Evolutionary conservation across 2,329 filamentous ascomycete species (phyloP).

Genomic region (Apiospora aurea): DNA sequence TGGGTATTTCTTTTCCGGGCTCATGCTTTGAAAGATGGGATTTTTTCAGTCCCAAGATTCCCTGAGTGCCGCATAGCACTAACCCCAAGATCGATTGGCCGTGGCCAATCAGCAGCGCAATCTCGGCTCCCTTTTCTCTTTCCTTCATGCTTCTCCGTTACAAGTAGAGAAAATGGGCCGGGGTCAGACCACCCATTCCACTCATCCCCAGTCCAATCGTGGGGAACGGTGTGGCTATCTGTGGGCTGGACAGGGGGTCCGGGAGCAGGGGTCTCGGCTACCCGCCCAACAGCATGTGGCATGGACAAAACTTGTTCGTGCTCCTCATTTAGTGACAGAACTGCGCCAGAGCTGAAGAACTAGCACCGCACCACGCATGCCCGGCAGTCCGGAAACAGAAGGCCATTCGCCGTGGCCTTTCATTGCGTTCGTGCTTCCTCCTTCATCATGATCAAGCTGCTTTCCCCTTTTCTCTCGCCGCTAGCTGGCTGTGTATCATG

Average conservation of each 20-base stretch:
- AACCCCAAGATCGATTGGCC: neutral
- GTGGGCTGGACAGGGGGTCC: neutral
- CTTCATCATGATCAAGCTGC: neutral
- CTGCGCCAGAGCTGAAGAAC: neutral
- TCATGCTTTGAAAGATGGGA: neutral
- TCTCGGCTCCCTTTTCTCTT: neutral
- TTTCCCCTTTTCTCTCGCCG: neutral
- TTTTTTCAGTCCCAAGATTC: neutral
- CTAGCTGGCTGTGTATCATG: no score
- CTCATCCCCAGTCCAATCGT: neutral
- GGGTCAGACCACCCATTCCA: neutral
- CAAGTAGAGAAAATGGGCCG: neutral
- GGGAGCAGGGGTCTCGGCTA: neutral
- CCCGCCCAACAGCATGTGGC: neutral
- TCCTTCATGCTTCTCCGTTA: conserved; percentile 1
- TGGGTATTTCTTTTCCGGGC: neutral
- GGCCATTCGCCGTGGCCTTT: neutral
- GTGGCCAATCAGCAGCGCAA: neutral
- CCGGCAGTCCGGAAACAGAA: neutral
- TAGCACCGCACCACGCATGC: neutral
- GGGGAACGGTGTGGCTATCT: neutral
- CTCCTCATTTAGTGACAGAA: neutral
- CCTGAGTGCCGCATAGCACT: neutral
- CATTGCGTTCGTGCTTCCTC: neutral
- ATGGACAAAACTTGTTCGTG: neutral